A percentile compares a stretch with the other conserved stretches of the same genome.
Evolutionary conservation across 176 grass and related monocot species (phyloP).

Genomic region (sorghum (Sorghum bicolor)): Sorghum_bicolor_NCBIv3 NC_012878.2:3986001-3986500

Average conservation of each 20-base stretch:
- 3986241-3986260: slow-evolving; percentile 96
- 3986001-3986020: not conserved
- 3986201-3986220: slow-evolving; percentile 99
- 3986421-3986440: slow-evolving; percentile 98
- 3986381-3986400: slow-evolving; percentile 96
- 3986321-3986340: slow-evolving; percentile 97
- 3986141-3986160: slow-evolving; percentile 99
- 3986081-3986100: slow-evolving; percentile 87
- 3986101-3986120: slow-evolving; percentile 83
- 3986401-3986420: slow-evolving; percentile 98
- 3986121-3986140: slow-evolving; percentile 81
- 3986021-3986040: slow-evolving; percentile 61
- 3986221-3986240: slow-evolving; percentile 99
- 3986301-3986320: slow-evolving; percentile 90
- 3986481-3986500: not conserved
- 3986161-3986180: slow-evolving; percentile 95
- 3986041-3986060: slow-evolving; percentile 93
- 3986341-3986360: slow-evolving; percentile 95
- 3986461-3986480: not conserved
- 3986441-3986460: slow-evolving; percentile 10
- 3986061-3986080: slow-evolving; percentile 97
- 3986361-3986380: slow-evolving; percentile 98
- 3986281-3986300: slow-evolving; percentile 97
- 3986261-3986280: slow-evolving; percentile 97
- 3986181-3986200: slow-evolving; percentile 93